These are phyloP conservation scores for Candida broadrunensis DNA, from an alignment of 805 yeast genomes.

Conservation along the genomic window DNA sequence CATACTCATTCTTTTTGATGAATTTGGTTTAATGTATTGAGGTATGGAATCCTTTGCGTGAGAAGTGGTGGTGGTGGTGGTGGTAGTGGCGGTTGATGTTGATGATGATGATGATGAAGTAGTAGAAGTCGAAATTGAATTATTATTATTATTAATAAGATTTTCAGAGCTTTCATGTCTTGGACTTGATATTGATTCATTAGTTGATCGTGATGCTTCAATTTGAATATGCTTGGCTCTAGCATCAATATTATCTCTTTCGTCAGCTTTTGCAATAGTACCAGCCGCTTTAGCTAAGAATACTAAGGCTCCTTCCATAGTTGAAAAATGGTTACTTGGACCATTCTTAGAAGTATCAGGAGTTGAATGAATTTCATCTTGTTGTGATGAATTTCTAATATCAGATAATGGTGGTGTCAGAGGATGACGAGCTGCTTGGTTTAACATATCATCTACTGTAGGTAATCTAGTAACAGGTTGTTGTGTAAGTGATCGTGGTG, in stretches of 20 bases:
- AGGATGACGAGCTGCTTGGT: neutral
- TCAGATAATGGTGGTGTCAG: neutral
- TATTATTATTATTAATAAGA: neutral
- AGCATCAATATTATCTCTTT: slow-evolving; percentile 58
- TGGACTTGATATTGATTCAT: neutral
- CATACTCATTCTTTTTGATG: slow-evolving; percentile 28
- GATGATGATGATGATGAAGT: neutral
- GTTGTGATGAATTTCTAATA: neutral
- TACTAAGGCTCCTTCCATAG: slow-evolving; percentile 61
- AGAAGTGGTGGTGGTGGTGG: slow-evolving; percentile 3
- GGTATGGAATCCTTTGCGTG: slow-evolving; percentile 11
- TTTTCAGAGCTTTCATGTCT: neutral
- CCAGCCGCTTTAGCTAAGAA: slow-evolving; percentile 81
- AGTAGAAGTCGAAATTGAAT: neutral
- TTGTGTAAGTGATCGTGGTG: neutral
- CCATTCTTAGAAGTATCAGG: neutral
- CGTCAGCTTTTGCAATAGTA: slow-evolving; percentile 66
- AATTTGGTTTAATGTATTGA: slow-evolving; percentile 15
- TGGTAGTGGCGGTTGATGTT: neutral
- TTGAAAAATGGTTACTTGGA: slow-evolving; percentile 29
- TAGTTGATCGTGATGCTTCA: slow-evolving; percentile 21
- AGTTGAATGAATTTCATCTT: neutral
- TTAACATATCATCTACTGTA: neutral
- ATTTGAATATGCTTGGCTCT: slow-evolving; percentile 45
- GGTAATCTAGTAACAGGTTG: neutral